Evolutionary conservation across 2,329 filamentous ascomycete genomes (phyloP).

Genomic region (Monosporascus cannonballus): DNA sequence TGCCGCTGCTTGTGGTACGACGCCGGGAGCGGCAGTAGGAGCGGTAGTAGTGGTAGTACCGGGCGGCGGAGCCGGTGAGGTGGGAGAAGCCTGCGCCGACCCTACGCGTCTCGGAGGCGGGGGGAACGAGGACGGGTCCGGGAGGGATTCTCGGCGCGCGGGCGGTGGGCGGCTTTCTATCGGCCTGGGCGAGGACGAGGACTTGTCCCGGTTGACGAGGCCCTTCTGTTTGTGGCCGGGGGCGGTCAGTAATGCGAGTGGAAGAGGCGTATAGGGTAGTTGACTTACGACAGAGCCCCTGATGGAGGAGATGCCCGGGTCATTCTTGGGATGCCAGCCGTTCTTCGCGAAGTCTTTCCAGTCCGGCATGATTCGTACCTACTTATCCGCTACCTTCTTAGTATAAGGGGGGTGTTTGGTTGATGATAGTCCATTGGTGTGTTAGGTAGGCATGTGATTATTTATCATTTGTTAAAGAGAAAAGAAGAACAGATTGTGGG

Average conservation of each 20-base stretch:
- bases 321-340: slow-evolving; percentile 48
- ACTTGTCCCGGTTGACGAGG: slow-evolving; percentile 36
- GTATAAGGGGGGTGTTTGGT: neutral
- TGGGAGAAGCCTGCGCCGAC: slow-evolving; percentile 18
- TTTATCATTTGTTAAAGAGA: too few species aligned
- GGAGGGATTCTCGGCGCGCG: slow-evolving; percentile 62
- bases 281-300: slow-evolving; percentile 41
- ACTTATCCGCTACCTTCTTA: neutral
- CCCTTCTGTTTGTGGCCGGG: slow-evolving; percentile 32
- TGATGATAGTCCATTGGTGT: too few species aligned
- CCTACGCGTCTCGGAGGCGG: slow-evolving; percentile 66
- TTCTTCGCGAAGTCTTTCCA: slow-evolving; percentile 44
- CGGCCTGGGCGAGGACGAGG: slow-evolving; percentile 9
- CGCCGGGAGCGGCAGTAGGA: slow-evolving; percentile 3
- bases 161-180: slow-evolving; percentile 32
- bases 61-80: slow-evolving; percentile 30
- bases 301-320: slow-evolving; percentile 25
- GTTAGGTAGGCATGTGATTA: too few species aligned
- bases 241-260: neutral
- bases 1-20: slow-evolving; percentile 1
- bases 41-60: slow-evolving; percentile 32
- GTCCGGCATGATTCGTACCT: slow-evolving; percentile 33
- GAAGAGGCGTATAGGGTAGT: neutral
- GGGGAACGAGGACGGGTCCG: slow-evolving; percentile 71
- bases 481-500: too few species aligned